Evolutionary conservation across 495 filamentous ascomycete genomes (phyloP).

Genomic region (Lophiotrema nucula): DNA sequence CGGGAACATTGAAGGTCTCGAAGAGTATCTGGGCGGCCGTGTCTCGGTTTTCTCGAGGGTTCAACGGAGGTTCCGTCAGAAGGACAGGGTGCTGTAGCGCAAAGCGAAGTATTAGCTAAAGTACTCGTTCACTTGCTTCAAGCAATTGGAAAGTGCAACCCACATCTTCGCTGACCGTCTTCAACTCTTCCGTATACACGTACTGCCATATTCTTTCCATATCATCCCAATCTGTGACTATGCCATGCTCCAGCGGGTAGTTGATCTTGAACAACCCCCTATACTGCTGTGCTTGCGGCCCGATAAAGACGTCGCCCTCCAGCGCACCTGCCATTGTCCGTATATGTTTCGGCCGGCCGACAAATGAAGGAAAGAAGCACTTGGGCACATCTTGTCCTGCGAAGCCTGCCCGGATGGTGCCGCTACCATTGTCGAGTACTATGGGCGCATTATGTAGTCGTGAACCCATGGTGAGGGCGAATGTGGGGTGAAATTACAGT

Average conservation of each 20-base stretch:
- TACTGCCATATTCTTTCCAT: slow-evolving; percentile 99
- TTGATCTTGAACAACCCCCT: slow-evolving; percentile 91
- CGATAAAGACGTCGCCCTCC: slow-evolving; percentile 97
- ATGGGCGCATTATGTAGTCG: slow-evolving; percentile 90
- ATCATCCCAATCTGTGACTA: slow-evolving; percentile 99
- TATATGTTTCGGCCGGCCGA: slow-evolving; percentile 95
- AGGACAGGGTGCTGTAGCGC: slow-evolving; percentile 79
- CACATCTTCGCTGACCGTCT: slow-evolving; percentile 95
- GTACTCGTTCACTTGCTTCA: neutral
- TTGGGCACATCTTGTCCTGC: slow-evolving; percentile 94
- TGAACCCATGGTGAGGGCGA: slow-evolving; percentile 30
- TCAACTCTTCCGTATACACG: slow-evolving; percentile 78
- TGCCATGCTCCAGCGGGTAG: slow-evolving; percentile 95
- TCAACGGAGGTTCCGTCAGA: slow-evolving; percentile 93
- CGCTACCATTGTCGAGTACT: slow-evolving; percentile 98
- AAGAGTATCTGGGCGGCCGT: slow-evolving; percentile 97
- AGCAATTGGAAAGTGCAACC: slow-evolving; percentile 33
- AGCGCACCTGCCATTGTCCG: slow-evolving; percentile 91
- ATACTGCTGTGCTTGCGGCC: slow-evolving; percentile 85
- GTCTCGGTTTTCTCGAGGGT: slow-evolving; percentile 93
- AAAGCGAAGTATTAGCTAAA: slow-evolving; percentile 18
- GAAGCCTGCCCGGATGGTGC: slow-evolving; percentile 95
- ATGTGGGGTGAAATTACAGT: neutral
- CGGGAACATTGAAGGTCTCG: slow-evolving; percentile 98
- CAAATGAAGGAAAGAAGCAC: slow-evolving; percentile 97